A percentile compares a stretch with the other conserved stretches of the same genome.
Evolutionary conservation across 306 rosid genomes (phyloP).

Genomic region (Prunus padus): DNA sequence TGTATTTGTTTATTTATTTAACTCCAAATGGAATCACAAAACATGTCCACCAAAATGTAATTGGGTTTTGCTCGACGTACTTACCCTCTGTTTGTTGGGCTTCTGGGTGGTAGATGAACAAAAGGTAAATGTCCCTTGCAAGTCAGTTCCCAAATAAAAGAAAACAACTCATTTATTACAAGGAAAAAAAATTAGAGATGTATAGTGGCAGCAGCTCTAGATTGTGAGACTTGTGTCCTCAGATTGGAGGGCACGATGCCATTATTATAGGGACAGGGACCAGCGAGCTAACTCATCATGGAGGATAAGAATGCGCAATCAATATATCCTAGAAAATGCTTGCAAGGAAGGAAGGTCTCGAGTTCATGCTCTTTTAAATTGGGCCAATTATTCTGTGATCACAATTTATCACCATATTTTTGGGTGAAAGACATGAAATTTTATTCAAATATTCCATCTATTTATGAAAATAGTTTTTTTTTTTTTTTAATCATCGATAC

Average conservation of each 20-base stretch:
- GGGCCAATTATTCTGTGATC: too few species aligned
- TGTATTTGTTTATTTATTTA: too few species aligned
- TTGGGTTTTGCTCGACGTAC: too few species aligned
- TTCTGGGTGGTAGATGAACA: background rate
- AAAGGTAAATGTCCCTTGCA: background rate
- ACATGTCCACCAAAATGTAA: too few species aligned
- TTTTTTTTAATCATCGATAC: too few species aligned
- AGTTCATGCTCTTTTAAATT: background rate
- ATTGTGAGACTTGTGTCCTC: background rate
- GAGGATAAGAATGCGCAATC: slow-evolving; percentile 15
- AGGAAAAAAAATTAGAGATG: background rate
- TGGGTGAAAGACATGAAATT: too few species aligned
- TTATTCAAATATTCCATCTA: too few species aligned
- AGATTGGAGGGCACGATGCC: slow-evolving; percentile 9
- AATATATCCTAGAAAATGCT: slow-evolving; percentile 3
- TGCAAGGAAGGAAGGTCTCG: background rate
- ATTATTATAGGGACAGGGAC: background rate
- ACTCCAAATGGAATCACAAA: too few species aligned
- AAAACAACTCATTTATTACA: background rate
- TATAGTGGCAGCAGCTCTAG: background rate
- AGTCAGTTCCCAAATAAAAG: too few species aligned
- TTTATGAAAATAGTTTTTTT: too few species aligned
- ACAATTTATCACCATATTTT: too few species aligned
- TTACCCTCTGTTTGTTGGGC: too few species aligned
- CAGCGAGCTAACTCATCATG: background rate